Evolutionary conservation across 2,329 filamentous ascomycete species (phyloP).

Genomic region (Pestalotiopsis fici): DNA sequence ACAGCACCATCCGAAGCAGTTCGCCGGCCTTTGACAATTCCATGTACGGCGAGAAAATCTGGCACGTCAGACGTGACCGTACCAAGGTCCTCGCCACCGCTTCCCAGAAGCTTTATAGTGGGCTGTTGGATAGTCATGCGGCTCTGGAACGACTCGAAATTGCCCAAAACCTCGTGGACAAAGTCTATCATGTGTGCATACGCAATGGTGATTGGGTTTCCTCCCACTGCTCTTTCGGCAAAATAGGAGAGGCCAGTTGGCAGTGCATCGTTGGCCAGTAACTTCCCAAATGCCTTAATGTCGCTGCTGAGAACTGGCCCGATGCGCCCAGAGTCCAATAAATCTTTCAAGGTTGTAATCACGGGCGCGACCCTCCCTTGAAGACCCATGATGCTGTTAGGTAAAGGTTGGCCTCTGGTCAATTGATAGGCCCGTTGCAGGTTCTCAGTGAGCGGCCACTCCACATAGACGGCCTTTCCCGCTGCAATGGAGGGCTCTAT

Average conservation of each 20-base stretch:
- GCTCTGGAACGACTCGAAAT: slow-evolving; percentile 38
- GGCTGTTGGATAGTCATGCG: slow-evolving; percentile 48
- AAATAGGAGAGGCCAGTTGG: slow-evolving; percentile 46
- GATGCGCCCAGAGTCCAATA: slow-evolving; percentile 46
- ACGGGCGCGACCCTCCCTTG: slow-evolving; percentile 51
- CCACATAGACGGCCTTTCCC: slow-evolving; percentile 55
- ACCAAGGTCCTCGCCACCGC: slow-evolving; percentile 27
- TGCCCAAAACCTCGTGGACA: slow-evolving; percentile 46
- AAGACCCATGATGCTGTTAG: slow-evolving; percentile 47
- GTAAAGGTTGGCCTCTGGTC: slow-evolving; percentile 30
- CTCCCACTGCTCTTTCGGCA: slow-evolving; percentile 40
- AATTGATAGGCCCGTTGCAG: slow-evolving; percentile 42
- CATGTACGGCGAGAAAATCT: slow-evolving; percentile 42
- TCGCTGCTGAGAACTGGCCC: slow-evolving; percentile 56
- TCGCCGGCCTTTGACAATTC: slow-evolving; percentile 31
- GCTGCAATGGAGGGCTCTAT: slow-evolving; percentile 47
- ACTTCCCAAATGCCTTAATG: slow-evolving; percentile 37
- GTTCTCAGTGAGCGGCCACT: slow-evolving; percentile 59
- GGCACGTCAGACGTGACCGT: slow-evolving; percentile 41
- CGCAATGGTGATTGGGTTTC: slow-evolving; percentile 22
- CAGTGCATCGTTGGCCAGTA: slow-evolving; percentile 32
- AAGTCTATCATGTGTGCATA: slow-evolving; percentile 39
- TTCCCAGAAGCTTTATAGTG: slow-evolving; percentile 34
- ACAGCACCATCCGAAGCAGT: slow-evolving; percentile 34
- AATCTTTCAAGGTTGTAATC: slow-evolving; percentile 41